Conservation (phyloP, 495 filamentous ascomycete species). For the Trichoderma asperelloides region DNA sequence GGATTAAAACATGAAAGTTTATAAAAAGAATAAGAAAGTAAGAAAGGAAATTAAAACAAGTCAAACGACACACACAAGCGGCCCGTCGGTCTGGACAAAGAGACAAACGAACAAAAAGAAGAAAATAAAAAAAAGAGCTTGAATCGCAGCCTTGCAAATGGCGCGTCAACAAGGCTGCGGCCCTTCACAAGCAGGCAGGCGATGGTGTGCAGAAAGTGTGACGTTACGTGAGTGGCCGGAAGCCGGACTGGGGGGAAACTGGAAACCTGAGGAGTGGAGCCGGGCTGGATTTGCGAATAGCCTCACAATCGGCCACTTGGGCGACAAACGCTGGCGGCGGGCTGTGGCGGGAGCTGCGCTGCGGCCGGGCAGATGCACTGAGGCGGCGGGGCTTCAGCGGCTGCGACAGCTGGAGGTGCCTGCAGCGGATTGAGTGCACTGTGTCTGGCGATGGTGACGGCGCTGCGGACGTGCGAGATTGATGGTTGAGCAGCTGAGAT, state of each 20-base stretch:
- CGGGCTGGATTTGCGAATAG: conserved; percentile 25
- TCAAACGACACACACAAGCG: too few species aligned
- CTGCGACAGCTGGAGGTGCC: conserved; percentile 15
- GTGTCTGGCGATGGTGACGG: conserved; percentile 18
- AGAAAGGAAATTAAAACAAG: not conserved
- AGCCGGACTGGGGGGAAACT: not conserved
- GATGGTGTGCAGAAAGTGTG: conserved; percentile 9
- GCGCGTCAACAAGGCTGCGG: conserved; percentile 6
- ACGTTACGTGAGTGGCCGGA: conserved; percentile 9
- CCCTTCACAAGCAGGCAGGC: not conserved
- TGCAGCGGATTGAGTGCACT: conserved; percentile 18
- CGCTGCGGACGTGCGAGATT: conserved; percentile 24
- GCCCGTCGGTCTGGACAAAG: too few species aligned
- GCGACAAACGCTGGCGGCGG: conserved; percentile 10
- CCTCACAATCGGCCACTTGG: conserved; percentile 25
- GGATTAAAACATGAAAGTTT: not conserved
- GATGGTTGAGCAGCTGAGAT: conserved; percentile 28
- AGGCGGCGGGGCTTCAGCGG: not conserved
- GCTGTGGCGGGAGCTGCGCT: not conserved
- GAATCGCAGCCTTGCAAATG: conserved; percentile 5
- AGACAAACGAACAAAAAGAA: not conserved
- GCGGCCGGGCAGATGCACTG: conserved; percentile 10
- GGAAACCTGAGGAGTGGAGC: conserved; percentile 9
- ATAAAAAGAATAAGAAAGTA: not conserved
- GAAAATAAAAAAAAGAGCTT: not conserved